Percentiles rank a stretch among this genome's conserved stretches.
phyloP scores from a whole-genome alignment of 371 early-diverging fungal species.

The Lichtheimia ramosa region DNA sequence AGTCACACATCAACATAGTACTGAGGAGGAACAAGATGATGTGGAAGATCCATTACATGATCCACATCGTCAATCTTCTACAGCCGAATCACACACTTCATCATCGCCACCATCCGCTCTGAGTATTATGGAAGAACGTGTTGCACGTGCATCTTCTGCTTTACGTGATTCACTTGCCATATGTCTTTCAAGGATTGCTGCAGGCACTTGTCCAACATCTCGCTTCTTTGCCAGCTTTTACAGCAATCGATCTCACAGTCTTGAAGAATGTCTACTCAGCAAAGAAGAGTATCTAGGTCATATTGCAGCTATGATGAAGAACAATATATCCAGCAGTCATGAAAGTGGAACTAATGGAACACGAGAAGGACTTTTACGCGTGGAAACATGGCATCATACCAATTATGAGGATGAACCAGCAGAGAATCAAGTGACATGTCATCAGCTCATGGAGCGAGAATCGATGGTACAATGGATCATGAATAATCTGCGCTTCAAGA shows the following conservation, averaged over 20 bases:
- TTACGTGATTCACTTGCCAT: slow-evolving; percentile 25
- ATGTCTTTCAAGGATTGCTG: slow-evolving; percentile 21
- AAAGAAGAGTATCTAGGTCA: slow-evolving; percentile 43
- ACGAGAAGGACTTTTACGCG: slow-evolving; percentile 1
- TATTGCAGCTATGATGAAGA: slow-evolving; percentile 47
- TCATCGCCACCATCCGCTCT: neutral
- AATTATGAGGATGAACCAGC: neutral
- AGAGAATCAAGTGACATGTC: slow-evolving; percentile 16
- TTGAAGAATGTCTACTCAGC: slow-evolving; percentile 31
- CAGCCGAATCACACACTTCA: too few relatives aligned
- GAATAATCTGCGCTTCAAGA: slow-evolving; percentile 32
- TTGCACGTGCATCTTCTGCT: slow-evolving; percentile 5
- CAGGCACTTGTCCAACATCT: slow-evolving; percentile 27
- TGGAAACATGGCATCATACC: slow-evolving; percentile 2
- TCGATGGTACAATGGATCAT: slow-evolving; percentile 38
- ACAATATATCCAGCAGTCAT: slow-evolving; percentile 5
- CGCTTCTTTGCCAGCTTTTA: slow-evolving; percentile 33
- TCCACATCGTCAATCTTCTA: too few relatives aligned
- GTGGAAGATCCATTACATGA: neutral
- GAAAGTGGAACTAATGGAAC: too few relatives aligned
- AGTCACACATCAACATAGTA: slow-evolving; percentile 2
- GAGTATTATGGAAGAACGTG: neutral
- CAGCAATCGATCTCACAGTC: slow-evolving; percentile 9
- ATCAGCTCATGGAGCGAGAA: slow-evolving; percentile 33
- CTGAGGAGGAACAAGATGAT: slow-evolving; percentile 19